A percentile compares a stretch with the other conserved stretches of the same genome.
These are phyloP conservation scores for Fusarium metavorans DNA, from an alignment of 2,329 filamentous ascomycete genomes.

Conservation along the genomic window DNA sequence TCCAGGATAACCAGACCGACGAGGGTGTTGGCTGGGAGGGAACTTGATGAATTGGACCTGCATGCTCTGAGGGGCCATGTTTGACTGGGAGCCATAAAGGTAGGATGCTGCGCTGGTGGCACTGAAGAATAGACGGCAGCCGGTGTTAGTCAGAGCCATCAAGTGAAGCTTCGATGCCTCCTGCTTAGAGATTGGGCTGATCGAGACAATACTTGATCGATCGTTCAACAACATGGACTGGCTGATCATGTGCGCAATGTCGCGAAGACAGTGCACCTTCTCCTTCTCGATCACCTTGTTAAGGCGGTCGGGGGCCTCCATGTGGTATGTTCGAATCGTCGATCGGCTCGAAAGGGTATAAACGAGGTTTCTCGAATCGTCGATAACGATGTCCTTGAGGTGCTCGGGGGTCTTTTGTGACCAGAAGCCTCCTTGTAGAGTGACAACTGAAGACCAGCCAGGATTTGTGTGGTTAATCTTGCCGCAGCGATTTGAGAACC, in stretches of 20 bases:
- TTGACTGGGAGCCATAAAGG: constrained; percentile 70
- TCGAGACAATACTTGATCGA: constrained; percentile 80
- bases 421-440: constrained; percentile 63
- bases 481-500: constrained; percentile 90
- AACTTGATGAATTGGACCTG: constrained; percentile 98
- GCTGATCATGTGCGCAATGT: constrained; percentile 89
- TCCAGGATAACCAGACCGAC: constrained; percentile 48
- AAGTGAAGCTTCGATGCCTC: constrained; percentile 88
- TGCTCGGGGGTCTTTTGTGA: constrained; percentile 67
- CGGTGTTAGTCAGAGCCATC: constrained; percentile 90
- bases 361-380: constrained; percentile 87
- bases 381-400: constrained; percentile 84
- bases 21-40: constrained; percentile 68
- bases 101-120: constrained; percentile 83
- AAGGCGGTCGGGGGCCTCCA: constrained; percentile 74
- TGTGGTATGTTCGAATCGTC: constrained; percentile 91
- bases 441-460: constrained; percentile 75
- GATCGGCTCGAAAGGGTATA: constrained; percentile 92
- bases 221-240: constrained; percentile 78
- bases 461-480: constrained; percentile 90
- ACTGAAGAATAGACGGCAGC: constrained; percentile 92
- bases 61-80: constrained; percentile 87
- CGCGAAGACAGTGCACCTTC: constrained; percentile 69
- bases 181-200: constrained; percentile 83
- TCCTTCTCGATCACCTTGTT: constrained; percentile 75